A percentile compares a stretch with the other conserved stretches of the same genome.
Conservation (phyloP, 495 filamentous ascomycete species). For the Hypoxylon lienhwacheense region DNA sequence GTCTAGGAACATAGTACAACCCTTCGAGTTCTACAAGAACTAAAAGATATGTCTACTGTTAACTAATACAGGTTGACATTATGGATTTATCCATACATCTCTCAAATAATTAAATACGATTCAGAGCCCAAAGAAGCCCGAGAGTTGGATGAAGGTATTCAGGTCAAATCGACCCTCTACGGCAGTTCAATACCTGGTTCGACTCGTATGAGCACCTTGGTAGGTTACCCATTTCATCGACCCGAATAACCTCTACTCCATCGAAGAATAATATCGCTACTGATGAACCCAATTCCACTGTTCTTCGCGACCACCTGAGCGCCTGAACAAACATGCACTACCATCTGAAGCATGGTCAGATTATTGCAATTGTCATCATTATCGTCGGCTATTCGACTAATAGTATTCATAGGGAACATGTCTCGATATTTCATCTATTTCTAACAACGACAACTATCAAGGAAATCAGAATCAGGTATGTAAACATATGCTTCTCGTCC, state of each 20-base stretch:
- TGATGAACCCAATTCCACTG: slow-evolving; percentile 46
- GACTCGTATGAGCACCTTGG: not conserved
- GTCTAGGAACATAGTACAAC: not conserved
- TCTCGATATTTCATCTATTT: not conserved
- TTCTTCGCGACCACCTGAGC: slow-evolving; percentile 80
- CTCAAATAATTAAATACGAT: not conserved
- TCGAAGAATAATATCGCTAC: slow-evolving; percentile 21
- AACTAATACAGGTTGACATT: not conserved
- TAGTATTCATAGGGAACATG: not conserved
- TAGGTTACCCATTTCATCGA: slow-evolving; percentile 6
- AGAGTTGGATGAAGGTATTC: not conserved
- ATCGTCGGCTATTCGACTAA: slow-evolving; percentile 26
- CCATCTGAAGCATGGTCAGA: slow-evolving; percentile 77
- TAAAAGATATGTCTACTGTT: not conserved
- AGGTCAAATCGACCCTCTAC: not conserved
- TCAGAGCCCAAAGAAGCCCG: not conserved
- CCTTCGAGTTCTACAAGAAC: not conserved
- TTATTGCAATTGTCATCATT: slow-evolving; percentile 21
- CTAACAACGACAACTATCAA: slow-evolving; percentile 8
- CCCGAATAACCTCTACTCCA: slow-evolving; percentile 1
- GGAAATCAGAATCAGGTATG: slow-evolving; percentile 22
- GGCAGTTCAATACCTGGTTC: not conserved
- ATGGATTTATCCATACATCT: not conserved
- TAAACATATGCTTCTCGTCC: not conserved
- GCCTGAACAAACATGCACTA: slow-evolving; percentile 98